Evolutionary conservation across 768 basidiomycete species (phyloP), one percentile per base, ranked within the genome.

Genomic region (Boletus rex-veris): DNA sequence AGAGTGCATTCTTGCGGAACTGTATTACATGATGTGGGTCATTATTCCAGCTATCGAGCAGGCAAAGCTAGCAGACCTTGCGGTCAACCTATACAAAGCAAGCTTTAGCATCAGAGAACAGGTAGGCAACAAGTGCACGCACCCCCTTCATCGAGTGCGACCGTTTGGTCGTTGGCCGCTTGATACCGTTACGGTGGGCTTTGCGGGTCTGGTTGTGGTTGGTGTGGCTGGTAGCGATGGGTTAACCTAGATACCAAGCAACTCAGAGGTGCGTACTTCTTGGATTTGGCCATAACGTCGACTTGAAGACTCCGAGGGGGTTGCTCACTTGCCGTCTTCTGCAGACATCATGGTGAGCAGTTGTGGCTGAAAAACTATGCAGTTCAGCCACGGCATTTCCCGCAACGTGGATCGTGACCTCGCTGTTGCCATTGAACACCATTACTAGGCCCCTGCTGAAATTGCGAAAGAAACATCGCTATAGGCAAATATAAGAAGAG

Each of bases 171-270:
- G 79, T 75, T 49, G 92, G 88, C 72, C 80, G 83, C 78, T 89
- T 92, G 79, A 98, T 96, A 68, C 95, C 96, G 80, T 98, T 98
- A 61, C 90, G 84, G 80, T 98, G 96, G 61, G 96, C 93, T 84
- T 97, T 98, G 75, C 84, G 85, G 80, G 65, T 92, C 79, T 97
- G 93, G 81, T 96, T 97, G 82, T 96, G 94, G 75, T 91, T 92
- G 67, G 88, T 92, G 73, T 92, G 88, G 67, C 89, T 93, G 58
- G 53, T 92, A 57, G 53, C 8, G 43, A 42, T 7, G 42, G 12
- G 44, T 69, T 45, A 68, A 52, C 41, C 38, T 44, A 28, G 14
- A 40, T 60, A 48, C 54, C 45, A 58, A 36, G 24, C 5, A 18
- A 37, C 30, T 52, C 50, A 16, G 50, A 50, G 49, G 55, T 24